phyloP scores from a whole-genome alignment of 228 moss, liverwort and hornwort species.

The Sphagnum fallax region DNA sequence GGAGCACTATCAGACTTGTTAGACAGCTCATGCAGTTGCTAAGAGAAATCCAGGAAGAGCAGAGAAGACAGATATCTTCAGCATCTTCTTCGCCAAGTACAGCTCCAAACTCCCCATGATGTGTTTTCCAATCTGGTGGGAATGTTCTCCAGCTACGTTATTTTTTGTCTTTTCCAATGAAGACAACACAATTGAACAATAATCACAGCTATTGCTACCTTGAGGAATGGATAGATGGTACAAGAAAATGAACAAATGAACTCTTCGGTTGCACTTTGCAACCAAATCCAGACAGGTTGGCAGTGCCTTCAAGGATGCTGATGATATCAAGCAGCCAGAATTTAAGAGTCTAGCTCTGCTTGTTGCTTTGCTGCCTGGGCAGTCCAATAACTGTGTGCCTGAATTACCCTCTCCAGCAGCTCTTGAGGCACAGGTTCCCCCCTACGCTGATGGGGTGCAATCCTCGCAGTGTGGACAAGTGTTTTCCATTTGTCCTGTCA shows the following conservation, averaged over 20 bases:
- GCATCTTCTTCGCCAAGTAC: background rate
- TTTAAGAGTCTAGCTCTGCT: constrained; percentile 69
- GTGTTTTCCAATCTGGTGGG: background rate
- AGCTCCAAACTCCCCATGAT: background rate
- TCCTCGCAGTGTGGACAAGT: constrained; percentile 92
- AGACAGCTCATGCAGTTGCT: background rate
- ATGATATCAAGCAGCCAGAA: background rate
- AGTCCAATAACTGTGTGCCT: constrained; percentile 86
- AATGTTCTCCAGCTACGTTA: background rate
- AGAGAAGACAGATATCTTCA: background rate
- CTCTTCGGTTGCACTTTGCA: background rate
- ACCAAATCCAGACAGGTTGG: background rate
- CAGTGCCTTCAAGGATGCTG: background rate
- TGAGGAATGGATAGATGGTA: background rate
- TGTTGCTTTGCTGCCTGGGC: constrained; percentile 99
- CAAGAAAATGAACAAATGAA: background rate
- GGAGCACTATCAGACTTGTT: background rate
- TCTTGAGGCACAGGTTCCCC: constrained; percentile 98
- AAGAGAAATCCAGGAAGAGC: background rate
- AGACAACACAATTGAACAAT: background rate
- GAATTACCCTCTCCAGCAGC: constrained; percentile 85
- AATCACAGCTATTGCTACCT: background rate
- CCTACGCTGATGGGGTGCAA: constrained; percentile 94
- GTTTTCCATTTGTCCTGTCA: constrained; percentile 98
- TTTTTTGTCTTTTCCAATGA: background rate